Evolutionary conservation across 495 filamentous ascomycete species (phyloP), one percentile per base, ranked within the genome.

Genomic region (Pyronema domesticum): DNA sequence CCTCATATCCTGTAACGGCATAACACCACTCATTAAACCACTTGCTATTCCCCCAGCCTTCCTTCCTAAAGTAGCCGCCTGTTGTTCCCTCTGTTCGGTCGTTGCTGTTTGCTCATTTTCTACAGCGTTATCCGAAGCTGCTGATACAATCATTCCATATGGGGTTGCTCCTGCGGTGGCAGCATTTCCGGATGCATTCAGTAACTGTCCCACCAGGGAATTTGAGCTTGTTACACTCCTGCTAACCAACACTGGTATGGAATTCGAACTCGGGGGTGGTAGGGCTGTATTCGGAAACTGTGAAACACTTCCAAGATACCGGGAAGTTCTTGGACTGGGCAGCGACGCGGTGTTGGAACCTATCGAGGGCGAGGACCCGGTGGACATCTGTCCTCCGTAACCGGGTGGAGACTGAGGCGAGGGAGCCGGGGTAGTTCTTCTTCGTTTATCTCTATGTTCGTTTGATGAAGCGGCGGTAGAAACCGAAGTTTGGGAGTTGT

Each of bases 311-410:
- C 39, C 39, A 47, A 19, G 47, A 52, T 55, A 23, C 23, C 39
- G 43, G 37, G 35, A 18, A 18, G 37, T 9, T 34, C 15, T 19
- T 19, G 55, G 34, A 15, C 48, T 43, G 15, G 46, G 62, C 23
- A 9, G 56, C 10, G 60, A 57, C n/a, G 56, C 50, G 23, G 53
- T 51, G 42, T 47, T 59, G 48, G 61, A 63, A 39, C 51, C 61
- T 50, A 55, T 51, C 48, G 61, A 63, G 35, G 61, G 57, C 11
- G 54, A 48, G 34, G 61, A 57, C 43, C 54, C 60, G 46, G 57
- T 47, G 55, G 61, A 63, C 61, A 64, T 64, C 53, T 50, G 55
- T 57, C 58, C 54, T 60, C 54, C 46, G 59, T 57, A 18, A 14
- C 48, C 43, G 35, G 17, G 34, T 42, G 51, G 44, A 40, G 42